These are phyloP conservation scores for Gilbertella persicaria DNA, from an alignment of 371 early-diverging fungal species.

Conservation along the genomic window DNA sequence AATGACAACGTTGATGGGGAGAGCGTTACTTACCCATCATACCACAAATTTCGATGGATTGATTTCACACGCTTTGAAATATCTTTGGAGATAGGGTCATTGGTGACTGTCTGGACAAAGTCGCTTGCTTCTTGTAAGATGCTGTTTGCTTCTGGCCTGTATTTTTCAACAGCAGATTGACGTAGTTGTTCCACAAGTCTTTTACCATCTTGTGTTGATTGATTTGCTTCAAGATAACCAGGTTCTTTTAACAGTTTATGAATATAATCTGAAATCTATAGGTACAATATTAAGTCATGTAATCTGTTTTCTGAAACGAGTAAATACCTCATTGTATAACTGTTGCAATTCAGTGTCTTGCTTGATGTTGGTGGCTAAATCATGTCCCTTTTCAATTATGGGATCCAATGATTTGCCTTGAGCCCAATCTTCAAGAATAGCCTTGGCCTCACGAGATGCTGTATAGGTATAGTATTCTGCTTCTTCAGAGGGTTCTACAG, in stretches of 20 bases:
- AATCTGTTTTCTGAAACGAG: slow-evolving; percentile 13
- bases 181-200: slow-evolving; percentile 15
- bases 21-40: slow-evolving; percentile 23
- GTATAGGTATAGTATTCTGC: slow-evolving; percentile 9
- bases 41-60: slow-evolving; percentile 40
- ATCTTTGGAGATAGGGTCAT: slow-evolving; percentile 31
- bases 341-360: slow-evolving; percentile 14
- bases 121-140: slow-evolving; percentile 16
- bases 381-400: slow-evolving; percentile 3
- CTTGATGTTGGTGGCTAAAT: neutral
- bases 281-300: neutral
- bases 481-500: neutral
- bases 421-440: slow-evolving; percentile 57
- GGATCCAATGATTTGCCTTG: slow-evolving; percentile 49
- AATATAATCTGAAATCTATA: slow-evolving; percentile 32
- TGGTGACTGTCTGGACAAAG: slow-evolving; percentile 18
- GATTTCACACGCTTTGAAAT: slow-evolving; percentile 24
- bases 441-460: slow-evolving; percentile 38
- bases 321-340: slow-evolving; percentile 32
- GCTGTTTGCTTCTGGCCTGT: slow-evolving; percentile 11
- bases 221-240: slow-evolving; percentile 20
- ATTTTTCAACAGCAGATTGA: slow-evolving; percentile 4
- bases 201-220: slow-evolving; percentile 34
- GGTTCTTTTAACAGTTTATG: slow-evolving; percentile 32
- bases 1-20: neutral